Evolutionary conservation across 1,139 yeast genomes (phyloP).

Genomic region (Lipomyces yarrowii): DNA sequence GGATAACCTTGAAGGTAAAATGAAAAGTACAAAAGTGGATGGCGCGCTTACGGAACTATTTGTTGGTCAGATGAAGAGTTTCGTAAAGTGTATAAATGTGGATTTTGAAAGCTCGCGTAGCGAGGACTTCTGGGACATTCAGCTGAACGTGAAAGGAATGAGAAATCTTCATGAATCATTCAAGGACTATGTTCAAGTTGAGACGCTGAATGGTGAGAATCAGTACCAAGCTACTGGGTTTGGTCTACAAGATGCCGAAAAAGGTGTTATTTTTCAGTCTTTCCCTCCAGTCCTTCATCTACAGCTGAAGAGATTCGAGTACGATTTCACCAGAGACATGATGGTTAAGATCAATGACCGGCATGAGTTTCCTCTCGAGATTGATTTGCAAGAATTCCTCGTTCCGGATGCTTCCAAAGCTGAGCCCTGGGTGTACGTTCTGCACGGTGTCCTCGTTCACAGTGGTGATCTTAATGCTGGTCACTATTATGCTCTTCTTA

Average conservation of each 20-base stretch:
- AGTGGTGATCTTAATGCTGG: constrained; percentile 96
- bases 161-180: constrained; percentile 73
- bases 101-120: constrained; percentile 89
- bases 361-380: constrained; percentile 82
- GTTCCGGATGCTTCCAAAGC: constrained; percentile 59
- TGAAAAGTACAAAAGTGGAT: constrained; percentile 88
- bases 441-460: constrained; percentile 91
- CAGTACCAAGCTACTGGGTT: constrained; percentile 91
- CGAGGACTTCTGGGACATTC: constrained; percentile 98
- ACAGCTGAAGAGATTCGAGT: constrained; percentile 92
- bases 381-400: constrained; percentile 78
- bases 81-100: constrained; percentile 90
- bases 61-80: constrained; percentile 97
- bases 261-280: constrained; percentile 88
- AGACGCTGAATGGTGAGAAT: constrained; percentile 89
- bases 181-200: constrained; percentile 83
- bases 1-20: constrained; percentile 89
- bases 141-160: constrained; percentile 87
- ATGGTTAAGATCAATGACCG: constrained; percentile 90
- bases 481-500: constrained; percentile 91
- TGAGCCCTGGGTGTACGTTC: constrained; percentile 73
- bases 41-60: constrained; percentile 77
- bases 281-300: constrained; percentile 93
- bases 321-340: constrained; percentile 87
- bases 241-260: constrained; percentile 94